These are phyloP conservation scores for Talaromyces nanjingensis DNA, from an alignment of 495 filamentous ascomycete species.

Conservation along the genomic window DNA sequence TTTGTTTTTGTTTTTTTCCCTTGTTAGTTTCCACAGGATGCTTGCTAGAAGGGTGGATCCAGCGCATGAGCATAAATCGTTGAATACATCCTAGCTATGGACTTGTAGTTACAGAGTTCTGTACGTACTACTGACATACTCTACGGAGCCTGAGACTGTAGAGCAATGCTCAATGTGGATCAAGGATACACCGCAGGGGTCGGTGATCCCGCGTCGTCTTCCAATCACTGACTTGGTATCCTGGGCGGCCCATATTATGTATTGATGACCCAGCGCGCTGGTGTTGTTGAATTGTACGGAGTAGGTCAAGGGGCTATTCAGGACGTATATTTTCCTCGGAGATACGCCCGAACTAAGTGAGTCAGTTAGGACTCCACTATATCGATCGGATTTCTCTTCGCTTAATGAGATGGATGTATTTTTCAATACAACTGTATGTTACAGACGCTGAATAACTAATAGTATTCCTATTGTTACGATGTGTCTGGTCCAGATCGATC, in stretches of 20 bases:
- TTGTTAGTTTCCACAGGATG: neutral
- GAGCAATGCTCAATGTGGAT: neutral
- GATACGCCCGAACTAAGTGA: neutral
- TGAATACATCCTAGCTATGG: neutral
- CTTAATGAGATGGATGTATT: neutral
- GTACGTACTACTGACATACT: neutral
- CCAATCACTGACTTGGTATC: neutral
- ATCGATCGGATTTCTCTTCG: neutral
- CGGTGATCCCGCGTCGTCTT: neutral
- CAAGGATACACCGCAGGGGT: neutral
- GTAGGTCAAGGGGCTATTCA: neutral
- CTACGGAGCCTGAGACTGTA: neutral
- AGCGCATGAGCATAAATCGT: neutral
- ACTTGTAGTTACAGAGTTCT: neutral
- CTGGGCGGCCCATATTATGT: neutral
- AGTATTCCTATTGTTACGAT: neutral
- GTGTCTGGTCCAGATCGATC: neutral
- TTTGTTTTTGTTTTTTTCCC: neutral
- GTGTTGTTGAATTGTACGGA: neutral
- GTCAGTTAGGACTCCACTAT: constrained; percentile 1
- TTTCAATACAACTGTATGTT: neutral
- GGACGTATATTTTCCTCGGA: neutral
- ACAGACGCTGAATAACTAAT: neutral
- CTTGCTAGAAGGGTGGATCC: neutral
- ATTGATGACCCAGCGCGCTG: neutral